Evolutionary conservation across 345 rosid genomes (phyloP).

Genomic region (Leavenworthia alabamica): DNA sequence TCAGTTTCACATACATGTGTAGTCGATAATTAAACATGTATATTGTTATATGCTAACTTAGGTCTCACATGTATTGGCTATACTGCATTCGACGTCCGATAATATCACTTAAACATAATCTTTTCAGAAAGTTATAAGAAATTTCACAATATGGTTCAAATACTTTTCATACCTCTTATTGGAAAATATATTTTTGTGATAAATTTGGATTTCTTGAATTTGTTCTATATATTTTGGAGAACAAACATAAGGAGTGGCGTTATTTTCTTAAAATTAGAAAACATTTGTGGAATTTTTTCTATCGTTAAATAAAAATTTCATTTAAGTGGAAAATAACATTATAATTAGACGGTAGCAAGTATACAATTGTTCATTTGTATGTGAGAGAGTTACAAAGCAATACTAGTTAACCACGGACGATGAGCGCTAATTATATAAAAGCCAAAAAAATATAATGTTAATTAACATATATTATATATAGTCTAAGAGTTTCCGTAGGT

Average conservation of each 20-base stretch:
- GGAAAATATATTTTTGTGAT: not conserved
- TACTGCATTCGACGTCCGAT: not conserved
- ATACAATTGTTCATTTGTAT: not conserved
- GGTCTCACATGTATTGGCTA: slow-evolving; percentile 5
- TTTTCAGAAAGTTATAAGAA: not conserved
- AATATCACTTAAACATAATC: not conserved
- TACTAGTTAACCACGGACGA: slow-evolving; percentile 10
- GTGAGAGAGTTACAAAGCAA: slow-evolving; percentile 11
- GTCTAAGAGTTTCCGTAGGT: slow-evolving; percentile 24
- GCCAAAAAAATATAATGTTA: not conserved
- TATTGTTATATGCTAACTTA: slow-evolving; percentile 2
- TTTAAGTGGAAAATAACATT: not conserved
- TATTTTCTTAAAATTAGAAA: not conserved
- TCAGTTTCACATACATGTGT: slow-evolving; percentile 19
- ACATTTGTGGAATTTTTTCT: not conserved
- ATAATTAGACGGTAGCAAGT: not conserved
- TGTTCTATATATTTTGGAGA: not conserved
- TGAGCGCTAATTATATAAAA: slow-evolving; percentile 7
- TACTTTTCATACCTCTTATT: not conserved
- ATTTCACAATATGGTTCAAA: not conserved
- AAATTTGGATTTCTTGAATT: not conserved
- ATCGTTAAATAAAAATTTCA: not conserved
- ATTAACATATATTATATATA: slow-evolving; percentile 13
- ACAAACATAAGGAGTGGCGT: not conserved
- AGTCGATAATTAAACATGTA: slow-evolving; percentile 16